A percentile compares a stretch with the other conserved stretches of the same genome.
Evolutionary conservation across 805 yeast species (phyloP).

Genomic region (Metschnikowia noctiluminum): DNA sequence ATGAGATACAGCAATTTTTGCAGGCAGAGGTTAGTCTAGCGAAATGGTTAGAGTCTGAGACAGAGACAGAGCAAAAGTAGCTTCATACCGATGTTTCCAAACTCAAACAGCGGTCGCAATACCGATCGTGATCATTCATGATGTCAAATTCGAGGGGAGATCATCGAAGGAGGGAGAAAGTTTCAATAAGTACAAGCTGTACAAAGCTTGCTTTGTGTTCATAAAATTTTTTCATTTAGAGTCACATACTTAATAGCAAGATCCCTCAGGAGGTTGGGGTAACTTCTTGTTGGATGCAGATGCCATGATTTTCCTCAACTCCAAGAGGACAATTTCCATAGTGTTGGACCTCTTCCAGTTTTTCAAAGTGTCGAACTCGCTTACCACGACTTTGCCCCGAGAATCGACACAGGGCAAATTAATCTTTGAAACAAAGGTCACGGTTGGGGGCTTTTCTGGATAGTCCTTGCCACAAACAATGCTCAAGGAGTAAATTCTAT

Average conservation of each 20-base stretch:
- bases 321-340: constrained; percentile 89
- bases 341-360: constrained; percentile 89
- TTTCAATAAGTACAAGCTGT: not conserved
- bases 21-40: constrained; percentile 38
- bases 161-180: not conserved
- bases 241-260: constrained; percentile 41
- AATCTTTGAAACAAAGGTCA: constrained; percentile 75
- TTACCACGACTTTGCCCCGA: constrained; percentile 47
- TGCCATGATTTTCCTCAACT: constrained; percentile 84
- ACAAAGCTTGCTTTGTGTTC: not conserved
- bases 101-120: not conserved
- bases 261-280: constrained; percentile 89
- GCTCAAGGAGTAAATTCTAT: constrained; percentile 82
- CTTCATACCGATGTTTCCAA: not conserved
- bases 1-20: constrained; percentile 32
- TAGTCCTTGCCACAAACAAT: constrained; percentile 80
- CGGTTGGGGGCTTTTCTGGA: constrained; percentile 87
- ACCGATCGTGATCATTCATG: not conserved
- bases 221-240: not conserved
- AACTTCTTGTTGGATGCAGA: constrained; percentile 75
- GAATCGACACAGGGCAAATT: constrained; percentile 89
- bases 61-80: not conserved
- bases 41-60: constrained; percentile 26
- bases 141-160: not conserved
- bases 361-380: constrained; percentile 61